Base-by-base conservation (phyloP, 1,139 yeast genomes). In the Blastobotrys raffinosifermentans region DNA sequence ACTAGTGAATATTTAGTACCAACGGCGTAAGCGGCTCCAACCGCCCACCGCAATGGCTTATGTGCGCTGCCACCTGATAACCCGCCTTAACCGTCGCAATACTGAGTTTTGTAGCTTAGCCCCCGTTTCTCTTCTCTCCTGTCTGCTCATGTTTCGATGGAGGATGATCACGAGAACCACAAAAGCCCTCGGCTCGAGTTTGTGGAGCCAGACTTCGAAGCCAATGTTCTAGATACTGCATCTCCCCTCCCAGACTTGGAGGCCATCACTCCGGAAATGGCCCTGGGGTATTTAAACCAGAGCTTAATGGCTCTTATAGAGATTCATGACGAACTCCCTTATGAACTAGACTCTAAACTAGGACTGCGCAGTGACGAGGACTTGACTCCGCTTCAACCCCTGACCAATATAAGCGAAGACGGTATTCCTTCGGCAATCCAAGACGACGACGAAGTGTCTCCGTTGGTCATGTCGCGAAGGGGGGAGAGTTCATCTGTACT, bases 221-320 rank as follows among this genome's bases (percentile, higher is more conserved):
- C n/a, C 15, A 6, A 13, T 13, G 27, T 25, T 6, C 7, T 25
- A 6, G 27, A 25, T 25, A 8, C 27, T 6, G 27, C 7, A 6
- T 8, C 14, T 6, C 14, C 7, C 13, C 15, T 48, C 23, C 55
- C 55, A 2, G 46, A 42, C 14, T 31, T 51, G 10, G 30, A 31
- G 20, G 30, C 43, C 6, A 41, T 52, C 18, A 30, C 45, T 3
- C 39, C 54, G 6, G 46, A 48, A 9, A 44, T 49, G 32, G 55
- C 57, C 10, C 35, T 51, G 34, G 47, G 41, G 18, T 50, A 44
- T 34, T 37, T 52, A 19, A 45, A 46, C 31, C 52, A 50, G 36
- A 39, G 50, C 33, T 15, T 32, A 5, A 11, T 32, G 19, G 5
- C 19, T 27, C 35, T 49, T 19, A 40, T 49, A 15, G 31, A 29